Conservation (phyloP, 164 flowering plant genomes). For the Vitis riparia region DNA sequence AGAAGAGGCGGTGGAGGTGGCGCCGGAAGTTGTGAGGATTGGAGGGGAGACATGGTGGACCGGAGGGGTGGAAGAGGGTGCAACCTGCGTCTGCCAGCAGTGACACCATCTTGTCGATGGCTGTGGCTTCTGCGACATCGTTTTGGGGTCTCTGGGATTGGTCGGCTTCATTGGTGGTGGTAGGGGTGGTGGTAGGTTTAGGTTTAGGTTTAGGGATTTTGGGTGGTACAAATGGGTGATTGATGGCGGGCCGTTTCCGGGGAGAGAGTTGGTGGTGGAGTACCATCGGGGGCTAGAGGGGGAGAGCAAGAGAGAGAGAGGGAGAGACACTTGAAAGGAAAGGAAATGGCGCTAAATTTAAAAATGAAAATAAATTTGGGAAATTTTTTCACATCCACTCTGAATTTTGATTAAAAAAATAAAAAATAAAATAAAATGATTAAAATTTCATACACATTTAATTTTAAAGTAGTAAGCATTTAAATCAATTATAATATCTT, state of each 20-base stretch:
- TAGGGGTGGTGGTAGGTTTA: constrained; percentile 1
- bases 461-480: too few relatives aligned
- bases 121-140: neutral
- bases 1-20: constrained; percentile 46
- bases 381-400: too few relatives aligned
- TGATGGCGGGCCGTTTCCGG: constrained; percentile 32
- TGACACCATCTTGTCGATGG: constrained; percentile 40
- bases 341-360: too few relatives aligned
- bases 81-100: constrained; percentile 78
- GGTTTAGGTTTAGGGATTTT: neutral
- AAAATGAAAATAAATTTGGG: too few relatives aligned
- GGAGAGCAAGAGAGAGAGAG: too few relatives aligned
- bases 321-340: too few relatives aligned
- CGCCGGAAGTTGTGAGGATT: constrained; percentile 56
- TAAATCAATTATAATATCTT: too few relatives aligned
- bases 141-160: neutral
- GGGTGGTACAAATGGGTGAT: constrained; percentile 19
- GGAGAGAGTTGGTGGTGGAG: constrained; percentile 23
- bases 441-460: too few relatives aligned
- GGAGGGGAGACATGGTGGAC: constrained; percentile 63
- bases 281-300: constrained; percentile 11
- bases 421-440: too few relatives aligned
- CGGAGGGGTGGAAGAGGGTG: constrained; percentile 55
- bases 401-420: too few relatives aligned
- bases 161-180: neutral